A percentile compares a stretch with the other conserved stretches of the same genome.
Evolutionary conservation across 169 alveolate genomes (phyloP).

Genomic region (Plasmodium sp.): DNA sequence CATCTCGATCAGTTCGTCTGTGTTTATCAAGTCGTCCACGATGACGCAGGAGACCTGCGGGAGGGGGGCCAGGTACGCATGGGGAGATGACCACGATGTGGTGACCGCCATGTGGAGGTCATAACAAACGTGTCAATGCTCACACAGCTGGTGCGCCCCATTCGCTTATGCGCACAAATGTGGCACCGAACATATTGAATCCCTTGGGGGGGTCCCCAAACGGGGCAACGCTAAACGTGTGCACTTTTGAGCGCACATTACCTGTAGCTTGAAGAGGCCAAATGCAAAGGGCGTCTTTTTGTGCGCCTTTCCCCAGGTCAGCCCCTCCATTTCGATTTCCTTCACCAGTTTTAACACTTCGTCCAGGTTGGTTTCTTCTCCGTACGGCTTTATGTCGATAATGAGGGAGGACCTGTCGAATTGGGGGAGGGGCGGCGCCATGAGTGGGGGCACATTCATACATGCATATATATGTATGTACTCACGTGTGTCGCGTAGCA

Average conservation of each 20-base stretch:
- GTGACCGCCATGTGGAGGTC: background rate
- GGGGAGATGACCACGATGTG: background rate
- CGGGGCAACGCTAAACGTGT: background rate
- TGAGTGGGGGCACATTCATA: background rate
- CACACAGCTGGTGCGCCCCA: background rate
- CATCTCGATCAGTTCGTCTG: slow-evolving; percentile 84
- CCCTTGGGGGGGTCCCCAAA: background rate
- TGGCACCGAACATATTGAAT: no score
- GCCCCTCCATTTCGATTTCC: slow-evolving; percentile 85
- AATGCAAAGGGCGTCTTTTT: slow-evolving; percentile 89
- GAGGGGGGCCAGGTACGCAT: background rate
- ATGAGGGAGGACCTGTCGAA: slow-evolving; percentile 85
- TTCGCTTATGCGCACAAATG: background rate
- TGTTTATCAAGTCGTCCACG: slow-evolving; percentile 87
- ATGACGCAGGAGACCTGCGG: slow-evolving; percentile 86
- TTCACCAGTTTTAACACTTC: slow-evolving; percentile 84
- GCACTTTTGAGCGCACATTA: slow-evolving; percentile 9
- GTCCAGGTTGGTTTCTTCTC: slow-evolving; percentile 86
- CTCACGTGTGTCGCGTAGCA: background rate
- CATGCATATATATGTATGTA: background rate
- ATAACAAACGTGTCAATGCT: background rate
- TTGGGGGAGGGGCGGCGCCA: background rate
- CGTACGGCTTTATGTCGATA: slow-evolving; percentile 88
- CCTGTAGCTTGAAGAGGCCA: slow-evolving; percentile 89
- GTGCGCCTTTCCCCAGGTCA: slow-evolving; percentile 89